Base-by-base conservation (phyloP, 495 filamentous ascomycete species). In the Aspergillus sclerotiicarbonarius region DNA sequence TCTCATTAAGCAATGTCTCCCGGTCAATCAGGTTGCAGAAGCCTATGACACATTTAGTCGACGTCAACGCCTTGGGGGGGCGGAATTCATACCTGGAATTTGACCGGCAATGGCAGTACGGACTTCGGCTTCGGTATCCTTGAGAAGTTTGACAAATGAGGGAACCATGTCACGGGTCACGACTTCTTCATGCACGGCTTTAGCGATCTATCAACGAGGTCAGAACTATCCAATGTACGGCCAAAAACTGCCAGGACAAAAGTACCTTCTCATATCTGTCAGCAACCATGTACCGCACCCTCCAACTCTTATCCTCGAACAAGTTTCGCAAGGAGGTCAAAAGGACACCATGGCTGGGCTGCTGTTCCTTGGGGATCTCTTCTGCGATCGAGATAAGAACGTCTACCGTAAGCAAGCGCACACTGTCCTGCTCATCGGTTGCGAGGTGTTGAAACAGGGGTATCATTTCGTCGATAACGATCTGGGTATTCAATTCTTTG, bases 281-380 rank as follows among this genome's bases (percentile, higher is more conserved):
- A 30, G 95, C 94, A 58, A 98, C 95, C 95, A 98, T 98, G 72
- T 98, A 98, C 70, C 94, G 83, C 50, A 98, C 94, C 64, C 94
- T 85, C 94, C 94, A 98, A 76, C 95, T 97, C 81, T 97, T 97
- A 71, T 98, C 94, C 67, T 96, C 92, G 74, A 98, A 96, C 61
- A 98, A 75, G 74, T 81, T 94, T 62, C 94, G 87, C 67, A 98
- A 74, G 52, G 94, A 91, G 19, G 89, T 91, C 65, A 98, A 79
- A 56, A 98, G 76, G 46, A 96, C 90, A 41, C 91, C 92, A 70
- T 98, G 93, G 79, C 92, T 97, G 37, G 89, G 86, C 74, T 98
- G 95, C 67, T 98, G 92, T 67, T 98, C 94, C 73, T 98, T 97
- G 56, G 94, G 94, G 9, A 98, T 92, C 47, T 91, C 91, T 73